Percentiles rank a stretch among this genome's conserved stretches.
phyloP scores from a whole-genome alignment of 208 protist species.

The Wallacemonas rigidus region DNA sequence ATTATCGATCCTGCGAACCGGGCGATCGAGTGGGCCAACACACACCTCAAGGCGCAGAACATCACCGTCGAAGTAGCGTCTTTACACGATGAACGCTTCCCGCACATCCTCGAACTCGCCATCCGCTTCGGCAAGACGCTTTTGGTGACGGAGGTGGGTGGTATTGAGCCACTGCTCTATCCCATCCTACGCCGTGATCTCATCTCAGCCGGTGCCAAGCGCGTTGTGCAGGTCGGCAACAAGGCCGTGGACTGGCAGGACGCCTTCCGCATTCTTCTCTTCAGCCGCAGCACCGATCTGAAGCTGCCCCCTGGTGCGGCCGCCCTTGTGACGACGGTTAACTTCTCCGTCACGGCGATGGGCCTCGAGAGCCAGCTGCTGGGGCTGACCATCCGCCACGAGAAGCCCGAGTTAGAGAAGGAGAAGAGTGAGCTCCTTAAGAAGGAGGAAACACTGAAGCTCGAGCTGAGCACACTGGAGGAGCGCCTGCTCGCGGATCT shows the following conservation, averaged over 20 bases:
- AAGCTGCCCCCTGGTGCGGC: conserved; percentile 86
- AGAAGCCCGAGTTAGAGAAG: conserved; percentile 96
- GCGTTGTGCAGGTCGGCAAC: conserved; percentile 95
- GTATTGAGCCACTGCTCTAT: conserved; percentile 94
- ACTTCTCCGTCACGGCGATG: conserved; percentile 96
- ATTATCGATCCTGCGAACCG: conserved; percentile 96
- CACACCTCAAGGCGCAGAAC: conserved; percentile 77
- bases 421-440: conserved; percentile 93
- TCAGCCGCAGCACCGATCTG: conserved; percentile 91
- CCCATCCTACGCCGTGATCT: conserved; percentile 95
- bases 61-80: conserved; percentile 84
- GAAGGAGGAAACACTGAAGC: conserved; percentile 95
- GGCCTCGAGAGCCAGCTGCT: conserved; percentile 97
- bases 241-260: conserved; percentile 97
- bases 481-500: conserved; percentile 92
- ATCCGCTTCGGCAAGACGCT: conserved; percentile 98
- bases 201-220: conserved; percentile 86
- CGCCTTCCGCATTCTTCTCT: conserved; percentile 94
- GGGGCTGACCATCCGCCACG: conserved; percentile 93
- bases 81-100: conserved; percentile 93
- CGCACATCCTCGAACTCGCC: conserved; percentile 95
- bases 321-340: conserved; percentile 93
- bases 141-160: conserved; percentile 95
- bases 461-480: conserved; percentile 94
- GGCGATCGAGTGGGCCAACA: conserved; percentile 92